Base-by-base conservation (phyloP, 148 eudicot species). In the Rhododendron henanense region DNA sequence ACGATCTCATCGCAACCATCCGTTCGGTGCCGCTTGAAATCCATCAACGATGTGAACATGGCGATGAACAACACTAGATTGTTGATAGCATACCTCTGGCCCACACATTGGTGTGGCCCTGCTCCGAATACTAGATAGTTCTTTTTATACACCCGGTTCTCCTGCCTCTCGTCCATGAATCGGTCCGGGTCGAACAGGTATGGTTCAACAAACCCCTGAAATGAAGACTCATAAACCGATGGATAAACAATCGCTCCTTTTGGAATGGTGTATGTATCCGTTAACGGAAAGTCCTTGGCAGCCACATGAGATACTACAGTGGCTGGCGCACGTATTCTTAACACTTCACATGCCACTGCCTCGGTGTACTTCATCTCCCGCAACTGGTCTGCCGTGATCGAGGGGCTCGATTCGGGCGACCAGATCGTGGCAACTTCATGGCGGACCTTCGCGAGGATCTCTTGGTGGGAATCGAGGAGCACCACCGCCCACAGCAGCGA, bases 61-160 rank as follows among this genome's bases (percentile, higher is more conserved):
- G 97, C 95, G 33, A 95, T 90, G 86, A 96, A 96, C 61, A 96
- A 28, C 45, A 94, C 92, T 78, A 96, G 84, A 28, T 95, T 91
- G 76, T 93, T 96, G 1, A 91, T 86, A 0, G 99, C 99, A 35
- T 95, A 96, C 78, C 94, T 90, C 87, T 95, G 99, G 1, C 99
- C 99, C 57, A 96, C 96, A 61, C 99, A 96, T 51, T 95, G 98
- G 89, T 96, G 98, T 61, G 91, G 87, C 82, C 99, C 98, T 0
- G 99, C 96, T 0, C 99, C 98, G 25, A 96, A 96, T 1, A 92
- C 98, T 23, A 96, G 65, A 73, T 83, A 96, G 83, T 96, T 96
- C 85, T 90, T 88, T 81, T 92, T 94, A 82, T 89, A 92, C 18
- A 93, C 44, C 57, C 88, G 90, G 35, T 91, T 98, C 84, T 96